phyloP scores from a whole-genome alignment of 2,329 filamentous ascomycete species.

The Calonectria multiphialidica region DNA sequence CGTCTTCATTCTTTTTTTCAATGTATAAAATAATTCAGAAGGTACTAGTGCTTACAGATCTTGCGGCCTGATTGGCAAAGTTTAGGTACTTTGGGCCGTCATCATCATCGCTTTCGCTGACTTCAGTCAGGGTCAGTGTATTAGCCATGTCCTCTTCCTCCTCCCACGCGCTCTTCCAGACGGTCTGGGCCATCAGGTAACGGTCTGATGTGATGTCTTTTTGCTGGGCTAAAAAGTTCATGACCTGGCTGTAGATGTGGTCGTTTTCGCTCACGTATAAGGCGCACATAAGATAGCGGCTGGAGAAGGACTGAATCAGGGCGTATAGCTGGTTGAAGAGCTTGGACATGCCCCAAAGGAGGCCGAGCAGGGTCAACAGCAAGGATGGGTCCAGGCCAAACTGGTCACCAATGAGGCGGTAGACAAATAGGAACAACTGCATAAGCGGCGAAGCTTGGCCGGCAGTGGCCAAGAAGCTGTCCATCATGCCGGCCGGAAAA shows the following conservation, averaged over 20 bases:
- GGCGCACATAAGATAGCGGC: conserved; percentile 62
- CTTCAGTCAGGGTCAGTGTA: conserved; percentile 48
- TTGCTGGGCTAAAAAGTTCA: conserved; percentile 69
- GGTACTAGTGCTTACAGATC: conserved; percentile 51
- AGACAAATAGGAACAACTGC: conserved; percentile 57
- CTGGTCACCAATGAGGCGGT: conserved; percentile 57
- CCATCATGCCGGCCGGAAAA: conserved; percentile 51
- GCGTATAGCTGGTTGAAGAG: conserved; percentile 50
- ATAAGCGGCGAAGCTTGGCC: conserved; percentile 58
- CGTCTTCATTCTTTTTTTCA: neutral
- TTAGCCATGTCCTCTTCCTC: conserved; percentile 61
- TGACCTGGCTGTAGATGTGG: conserved; percentile 69
- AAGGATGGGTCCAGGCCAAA: conserved; percentile 63
- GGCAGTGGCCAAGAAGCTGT: conserved; percentile 59
- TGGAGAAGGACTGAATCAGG: conserved; percentile 51
- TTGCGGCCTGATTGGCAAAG: conserved; percentile 69
- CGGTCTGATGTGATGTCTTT: conserved; percentile 64
- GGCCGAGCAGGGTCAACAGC: conserved; percentile 58
- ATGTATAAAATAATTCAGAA: no score
- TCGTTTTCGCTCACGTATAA: conserved; percentile 68
- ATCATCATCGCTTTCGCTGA: conserved; percentile 46
- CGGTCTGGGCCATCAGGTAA: conserved; percentile 67
- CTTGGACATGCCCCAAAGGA: conserved; percentile 61
- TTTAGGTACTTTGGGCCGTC: conserved; percentile 63
- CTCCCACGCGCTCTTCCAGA: conserved; percentile 67